Evolutionary conservation across 2,329 filamentous ascomycete species (phyloP).

Genomic region (Verticillium nubilum): DNA sequence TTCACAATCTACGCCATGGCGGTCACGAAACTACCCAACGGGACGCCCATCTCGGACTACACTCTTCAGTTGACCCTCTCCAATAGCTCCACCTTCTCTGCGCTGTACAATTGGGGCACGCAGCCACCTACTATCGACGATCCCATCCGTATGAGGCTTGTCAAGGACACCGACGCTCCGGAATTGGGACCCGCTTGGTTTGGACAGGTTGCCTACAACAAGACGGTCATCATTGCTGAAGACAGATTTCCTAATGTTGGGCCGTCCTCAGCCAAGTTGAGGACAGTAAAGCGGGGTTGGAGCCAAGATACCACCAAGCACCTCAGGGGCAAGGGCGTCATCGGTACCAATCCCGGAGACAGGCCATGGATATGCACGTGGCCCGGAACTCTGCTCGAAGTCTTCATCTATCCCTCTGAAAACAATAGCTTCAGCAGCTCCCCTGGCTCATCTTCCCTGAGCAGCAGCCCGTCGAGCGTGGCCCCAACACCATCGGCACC

Average conservation of each 20-base stretch:
- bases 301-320: conserved; percentile 12
- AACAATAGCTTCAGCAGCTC: conserved; percentile 33
- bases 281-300: conserved; percentile 16
- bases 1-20: conserved; percentile 38
- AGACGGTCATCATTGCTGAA: conserved; percentile 49
- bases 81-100: conserved; percentile 26
- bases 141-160: conserved; percentile 35
- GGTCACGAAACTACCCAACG: conserved; percentile 23
- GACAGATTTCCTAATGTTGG: conserved; percentile 23
- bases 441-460: not conserved
- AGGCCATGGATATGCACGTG: conserved; percentile 55
- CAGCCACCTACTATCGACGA: conserved; percentile 41
- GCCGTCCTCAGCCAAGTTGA: conserved; percentile 12
- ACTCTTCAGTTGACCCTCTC: conserved; percentile 31
- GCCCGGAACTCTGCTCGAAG: conserved; percentile 48
- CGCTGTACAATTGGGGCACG: conserved; percentile 45
- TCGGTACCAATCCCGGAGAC: conserved; percentile 37
- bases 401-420: conserved; percentile 52
- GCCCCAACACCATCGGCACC: not conserved
- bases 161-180: conserved; percentile 44
- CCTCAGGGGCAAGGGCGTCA: conserved; percentile 30
- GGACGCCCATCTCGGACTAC: conserved; percentile 30
- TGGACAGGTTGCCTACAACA: conserved; percentile 46
- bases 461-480: not conserved
- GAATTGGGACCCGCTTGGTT: conserved; percentile 51